Evolutionary conservation across 83 land plant genomes (phyloP), one percentile per base, ranked within the genome.

Genomic region (Picea abies): DNA sequence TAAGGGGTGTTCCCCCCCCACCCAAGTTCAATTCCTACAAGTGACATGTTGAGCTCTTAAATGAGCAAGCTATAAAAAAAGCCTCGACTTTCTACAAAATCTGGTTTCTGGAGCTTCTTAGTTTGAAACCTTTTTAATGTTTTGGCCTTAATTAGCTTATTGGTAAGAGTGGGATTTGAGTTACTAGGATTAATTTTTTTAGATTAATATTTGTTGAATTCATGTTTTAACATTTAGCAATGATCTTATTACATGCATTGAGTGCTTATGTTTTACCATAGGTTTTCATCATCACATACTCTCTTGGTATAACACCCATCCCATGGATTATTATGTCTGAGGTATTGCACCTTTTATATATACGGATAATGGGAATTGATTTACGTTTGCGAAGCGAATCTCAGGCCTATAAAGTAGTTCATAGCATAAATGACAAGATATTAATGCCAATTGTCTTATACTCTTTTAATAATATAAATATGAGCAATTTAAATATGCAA

Each of bases 301-400:
- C 99, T 35, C 86, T 97, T 66, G 98, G 99, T 44, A 70, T 94
- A 47, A 96, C 98, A 81, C 91, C 99, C 22, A 95, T 97, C 88
- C 96, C 99, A n/a, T 97, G 99, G 99, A 56, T 97, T 80, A 88
- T 97, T 62, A 97, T 97, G 99, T 95, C 96, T 15, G 99, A 97
- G 99, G 99, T 94, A 87, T 41, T 78, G 23, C 11, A 29, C 37
- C 17, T 78, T 19, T 0, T 78, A 1, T 56, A 72, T 47, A 22
- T 3, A 39, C 19, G n/a, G 14, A 72, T 72, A 23, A 7, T 20
- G n/a, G 76, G 11, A 41, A 41, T 41, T 72, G n/a, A 8, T 22
- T 72, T 23, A 41, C 25, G 14, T 23, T 78, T 78, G 12, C 56
- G 6, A 20, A 22, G 39, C 19, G 4, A 20, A 20, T 64, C 9